Evolutionary conservation across 2,329 filamentous ascomycete genomes (phyloP).

Genomic region (Aspergillus candidus): DNA sequence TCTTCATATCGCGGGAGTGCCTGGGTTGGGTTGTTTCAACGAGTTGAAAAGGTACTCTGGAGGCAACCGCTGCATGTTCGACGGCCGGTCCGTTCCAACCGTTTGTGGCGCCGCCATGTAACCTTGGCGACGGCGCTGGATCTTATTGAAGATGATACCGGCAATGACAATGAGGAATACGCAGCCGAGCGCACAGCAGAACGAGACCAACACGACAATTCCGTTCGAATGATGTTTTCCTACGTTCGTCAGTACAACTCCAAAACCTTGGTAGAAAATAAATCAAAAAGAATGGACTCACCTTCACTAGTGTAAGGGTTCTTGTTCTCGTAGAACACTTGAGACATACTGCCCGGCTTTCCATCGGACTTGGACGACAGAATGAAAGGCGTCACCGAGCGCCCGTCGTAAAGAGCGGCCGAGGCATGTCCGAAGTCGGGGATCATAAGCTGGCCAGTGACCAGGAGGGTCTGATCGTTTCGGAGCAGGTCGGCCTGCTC

Average conservation of each 20-base stretch:
- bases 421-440: slow-evolving; percentile 73
- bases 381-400: slow-evolving; percentile 68
- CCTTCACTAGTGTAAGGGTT: slow-evolving; percentile 63
- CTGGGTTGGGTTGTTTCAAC: slow-evolving; percentile 30
- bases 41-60: slow-evolving; percentile 43
- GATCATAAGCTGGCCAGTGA: slow-evolving; percentile 77
- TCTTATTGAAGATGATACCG: slow-evolving; percentile 43
- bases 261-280: slow-evolving; percentile 1
- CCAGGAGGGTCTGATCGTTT: slow-evolving; percentile 57
- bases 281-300: slow-evolving; percentile 45
- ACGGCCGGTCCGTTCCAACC: slow-evolving; percentile 41
- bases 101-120: slow-evolving; percentile 41
- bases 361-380: slow-evolving; percentile 65
- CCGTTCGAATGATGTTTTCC: slow-evolving; percentile 38
- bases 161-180: slow-evolving; percentile 44
- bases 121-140: slow-evolving; percentile 43
- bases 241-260: slow-evolving; percentile 10
- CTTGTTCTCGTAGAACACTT: slow-evolving; percentile 75
- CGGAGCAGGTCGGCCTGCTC: slow-evolving; percentile 30
- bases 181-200: slow-evolving; percentile 43
- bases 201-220: slow-evolving; percentile 42
- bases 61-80: slow-evolving; percentile 41
- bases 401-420: slow-evolving; percentile 83
- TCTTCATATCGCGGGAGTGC: slow-evolving; percentile 30
- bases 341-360: slow-evolving; percentile 66